Conservation (phyloP, 2,329 filamentous ascomycete genomes). For the Hypomyces perniciosus region DNA sequence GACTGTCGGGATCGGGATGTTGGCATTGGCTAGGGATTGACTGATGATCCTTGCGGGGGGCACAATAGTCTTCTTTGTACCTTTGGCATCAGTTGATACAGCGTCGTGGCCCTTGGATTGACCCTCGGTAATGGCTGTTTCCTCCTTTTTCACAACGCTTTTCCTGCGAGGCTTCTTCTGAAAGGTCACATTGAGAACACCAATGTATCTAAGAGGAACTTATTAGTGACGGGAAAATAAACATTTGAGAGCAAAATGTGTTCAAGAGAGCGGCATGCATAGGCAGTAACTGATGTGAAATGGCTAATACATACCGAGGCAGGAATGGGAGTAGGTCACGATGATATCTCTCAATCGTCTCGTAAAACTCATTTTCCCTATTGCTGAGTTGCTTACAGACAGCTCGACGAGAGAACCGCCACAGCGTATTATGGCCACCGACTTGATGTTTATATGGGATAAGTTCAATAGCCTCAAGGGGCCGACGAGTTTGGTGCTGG, state of each 20-base stretch:
- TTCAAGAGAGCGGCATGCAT: neutral
- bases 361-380: slow-evolving; percentile 97
- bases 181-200: slow-evolving; percentile 92
- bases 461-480: slow-evolving; percentile 85
- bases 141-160: slow-evolving; percentile 48
- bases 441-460: slow-evolving; percentile 98
- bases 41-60: slow-evolving; percentile 45
- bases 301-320: slow-evolving; percentile 58
- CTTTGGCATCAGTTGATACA: slow-evolving; percentile 12
- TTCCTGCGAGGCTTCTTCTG: slow-evolving; percentile 71
- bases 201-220: slow-evolving; percentile 67
- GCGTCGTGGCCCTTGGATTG: slow-evolving; percentile 27
- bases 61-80: slow-evolving; percentile 13
- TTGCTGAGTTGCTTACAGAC: slow-evolving; percentile 99
- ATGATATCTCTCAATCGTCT: slow-evolving; percentile 87
- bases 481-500: slow-evolving; percentile 47
- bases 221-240: neutral
- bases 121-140: slow-evolving; percentile 31
- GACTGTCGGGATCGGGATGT: slow-evolving; percentile 73
- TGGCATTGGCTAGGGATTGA: slow-evolving; percentile 66
- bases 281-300: neutral
- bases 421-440: slow-evolving; percentile 91
- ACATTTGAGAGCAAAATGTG: neutral
- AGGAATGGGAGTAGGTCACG: slow-evolving; percentile 85
- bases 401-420: slow-evolving; percentile 88